Percentiles rank a stretch among this genome's conserved stretches.
Conservation (phyloP, 495 filamentous ascomycete species). For the Acidomyces sp. region DNA sequence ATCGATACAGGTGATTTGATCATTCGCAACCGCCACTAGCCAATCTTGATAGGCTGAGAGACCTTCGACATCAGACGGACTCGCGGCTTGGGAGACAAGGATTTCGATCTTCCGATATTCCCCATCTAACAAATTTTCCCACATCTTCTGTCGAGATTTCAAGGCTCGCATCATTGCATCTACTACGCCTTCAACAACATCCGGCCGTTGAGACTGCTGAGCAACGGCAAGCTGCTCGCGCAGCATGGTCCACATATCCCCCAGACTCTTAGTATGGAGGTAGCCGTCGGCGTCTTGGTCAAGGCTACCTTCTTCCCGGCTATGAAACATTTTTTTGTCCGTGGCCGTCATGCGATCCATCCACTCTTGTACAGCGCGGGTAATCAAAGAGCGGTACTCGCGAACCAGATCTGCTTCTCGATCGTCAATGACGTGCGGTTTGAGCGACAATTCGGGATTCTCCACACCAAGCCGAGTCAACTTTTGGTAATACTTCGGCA, state of each 20-base stretch:
- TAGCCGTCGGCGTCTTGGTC: slow-evolving; percentile 75
- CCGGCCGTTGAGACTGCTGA: slow-evolving; percentile 61
- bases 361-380: slow-evolving; percentile 92
- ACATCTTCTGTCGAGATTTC: slow-evolving; percentile 62
- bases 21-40: slow-evolving; percentile 93
- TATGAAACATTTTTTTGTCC: slow-evolving; percentile 65
- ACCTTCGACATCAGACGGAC: slow-evolving; percentile 48
- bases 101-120: slow-evolving; percentile 49
- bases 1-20: slow-evolving; percentile 95
- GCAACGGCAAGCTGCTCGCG: slow-evolving; percentile 78
- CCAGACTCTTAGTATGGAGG: slow-evolving; percentile 77
- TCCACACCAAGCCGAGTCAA: slow-evolving; percentile 73
- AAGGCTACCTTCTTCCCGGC: slow-evolving; percentile 62
- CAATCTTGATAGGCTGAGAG: slow-evolving; percentile 77
- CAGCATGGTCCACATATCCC: slow-evolving; percentile 96
- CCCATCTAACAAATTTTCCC: slow-evolving; percentile 79
- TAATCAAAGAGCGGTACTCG: slow-evolving; percentile 87
- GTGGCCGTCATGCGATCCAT: slow-evolving; percentile 77
- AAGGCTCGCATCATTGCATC: slow-evolving; percentile 87
- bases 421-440: slow-evolving; percentile 74
- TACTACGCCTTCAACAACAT: slow-evolving; percentile 84
- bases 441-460: slow-evolving; percentile 49
- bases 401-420: slow-evolving; percentile 78
- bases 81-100: slow-evolving; percentile 31
- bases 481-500: slow-evolving; percentile 86